These are phyloP conservation scores for Ophiostoma montium DNA, from an alignment of 2,329 filamentous ascomycete genomes.

Conservation along the genomic window DNA sequence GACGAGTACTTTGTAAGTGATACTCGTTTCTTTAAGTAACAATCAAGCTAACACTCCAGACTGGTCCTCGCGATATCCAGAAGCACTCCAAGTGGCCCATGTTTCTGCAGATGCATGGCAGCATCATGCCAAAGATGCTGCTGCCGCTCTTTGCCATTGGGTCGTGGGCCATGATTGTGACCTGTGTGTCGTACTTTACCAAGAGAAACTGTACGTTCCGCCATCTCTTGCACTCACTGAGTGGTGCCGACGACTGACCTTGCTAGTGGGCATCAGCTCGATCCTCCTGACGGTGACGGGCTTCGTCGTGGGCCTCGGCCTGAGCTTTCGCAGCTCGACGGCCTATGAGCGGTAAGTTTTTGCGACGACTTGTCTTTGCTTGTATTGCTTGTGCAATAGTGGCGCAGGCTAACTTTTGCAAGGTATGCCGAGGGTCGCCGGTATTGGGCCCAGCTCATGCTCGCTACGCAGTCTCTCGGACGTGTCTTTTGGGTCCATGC, in stretches of 20 bases:
- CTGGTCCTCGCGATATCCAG: constrained; percentile 48
- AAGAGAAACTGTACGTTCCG: constrained; percentile 15
- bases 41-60: constrained; percentile 15
- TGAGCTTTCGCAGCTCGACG: constrained; percentile 66
- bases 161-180: constrained; percentile 53
- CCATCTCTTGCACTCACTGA: background rate
- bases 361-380: background rate
- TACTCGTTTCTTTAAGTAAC: background rate
- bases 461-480: constrained; percentile 52
- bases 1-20: constrained; percentile 31
- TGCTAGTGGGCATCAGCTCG: constrained; percentile 40
- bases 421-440: constrained; percentile 39
- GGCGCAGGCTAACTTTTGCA: no score
- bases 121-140: constrained; percentile 58
- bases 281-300: constrained; percentile 70
- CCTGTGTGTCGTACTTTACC: constrained; percentile 19
- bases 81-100: constrained; percentile 68
- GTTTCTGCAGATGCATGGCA: constrained; percentile 65
- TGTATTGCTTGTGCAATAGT: no score
- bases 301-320: constrained; percentile 67
- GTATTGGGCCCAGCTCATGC: constrained; percentile 43
- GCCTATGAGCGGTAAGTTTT: constrained; percentile 53
- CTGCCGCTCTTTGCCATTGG: constrained; percentile 51
- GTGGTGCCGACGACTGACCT: background rate
- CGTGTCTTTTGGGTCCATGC: constrained; percentile 75